Base-by-base conservation (phyloP, 345 rosid genomes). In the Eucalyptus brandiana region DNA sequence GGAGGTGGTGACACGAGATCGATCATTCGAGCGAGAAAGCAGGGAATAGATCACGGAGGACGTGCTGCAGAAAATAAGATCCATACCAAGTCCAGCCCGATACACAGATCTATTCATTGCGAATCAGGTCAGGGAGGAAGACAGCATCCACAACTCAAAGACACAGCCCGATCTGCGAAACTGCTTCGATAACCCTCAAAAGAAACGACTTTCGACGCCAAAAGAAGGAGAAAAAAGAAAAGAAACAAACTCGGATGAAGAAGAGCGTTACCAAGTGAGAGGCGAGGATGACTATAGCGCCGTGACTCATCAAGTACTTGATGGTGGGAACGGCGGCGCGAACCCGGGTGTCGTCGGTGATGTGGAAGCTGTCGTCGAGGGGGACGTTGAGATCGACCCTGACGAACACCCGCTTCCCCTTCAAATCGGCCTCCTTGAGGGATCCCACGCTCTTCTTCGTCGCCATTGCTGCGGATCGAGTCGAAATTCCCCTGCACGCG, bases 401-500 rank as follows among this genome's bases (percentile, higher is more conserved):
- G 49, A 94, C 95, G 54, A 95, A 95, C 80, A 95, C 97, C 87
- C 91, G 91, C 93, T 95, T 95, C n/a, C 97, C 97, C 86, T 94
- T 94, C 93, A 95, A 90, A 90, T 94, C 95, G 1, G 95, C 92
- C 88, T 92, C 95, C 90, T 92, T 91, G 60, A 95, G 87, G 53
- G 53, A 88, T 50, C 95, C 88, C 4, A 95, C 95, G 86, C 95
- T 94, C 92, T 87, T 94, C 95, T 95, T 94, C 17, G 95, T 91
- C 53, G 90, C 93, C 95, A 92, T 92, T 40, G 86, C 37, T 89
- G 83, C 47, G 24, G 83, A 48, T n/a, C 87, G 11, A 80, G 28
- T 53, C 58, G 62, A 56, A 23, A 34, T 44, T 51, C 18, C 58
- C 62, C 87, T 88, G 86, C 86, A 76, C 28, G 13, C 83, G 45